Conservation (phyloP, 768 basidiomycete species). For the Cubamyces sp. region DNA sequence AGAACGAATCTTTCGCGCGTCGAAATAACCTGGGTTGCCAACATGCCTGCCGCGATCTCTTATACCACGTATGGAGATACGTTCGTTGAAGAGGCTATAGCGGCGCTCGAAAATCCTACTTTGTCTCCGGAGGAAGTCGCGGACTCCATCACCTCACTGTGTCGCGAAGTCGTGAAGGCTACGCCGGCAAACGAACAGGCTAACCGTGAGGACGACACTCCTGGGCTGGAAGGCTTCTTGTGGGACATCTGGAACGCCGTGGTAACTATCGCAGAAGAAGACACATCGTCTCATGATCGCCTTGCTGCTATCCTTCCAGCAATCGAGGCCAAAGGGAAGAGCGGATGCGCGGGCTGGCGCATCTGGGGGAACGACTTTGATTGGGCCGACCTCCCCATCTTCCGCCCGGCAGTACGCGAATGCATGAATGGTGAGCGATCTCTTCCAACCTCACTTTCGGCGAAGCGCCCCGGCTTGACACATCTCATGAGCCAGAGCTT, state of each 20-base stretch:
- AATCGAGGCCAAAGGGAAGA: constrained; percentile 1
- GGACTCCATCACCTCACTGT: neutral
- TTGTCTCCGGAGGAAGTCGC: constrained; percentile 1
- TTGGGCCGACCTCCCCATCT: constrained; percentile 12
- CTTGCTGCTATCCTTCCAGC: constrained; percentile 5
- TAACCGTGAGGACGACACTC: constrained; percentile 6
- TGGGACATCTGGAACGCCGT: constrained; percentile 17
- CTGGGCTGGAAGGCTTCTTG: constrained; percentile 18
- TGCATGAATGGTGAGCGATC: constrained; percentile 11
- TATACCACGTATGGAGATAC: too few species aligned
- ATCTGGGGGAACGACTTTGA: constrained; percentile 4
- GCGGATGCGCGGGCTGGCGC: constrained; percentile 12
- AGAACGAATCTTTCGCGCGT: too few species aligned
- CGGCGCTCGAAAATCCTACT: neutral
- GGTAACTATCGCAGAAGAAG: neutral
- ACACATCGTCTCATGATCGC: constrained; percentile 7
- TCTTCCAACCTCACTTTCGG: neutral
- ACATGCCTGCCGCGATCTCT: too few species aligned
- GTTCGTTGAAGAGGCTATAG: neutral
- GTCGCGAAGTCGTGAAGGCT: neutral
- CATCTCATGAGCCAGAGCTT: neutral
- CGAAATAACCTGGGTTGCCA: too few species aligned
- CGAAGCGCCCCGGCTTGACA: neutral
- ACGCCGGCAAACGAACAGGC: too few species aligned
- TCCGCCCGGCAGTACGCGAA: constrained; percentile 10